Conservation (phyloP, 306 rosid species). For the Rubus idaeus region DNA sequence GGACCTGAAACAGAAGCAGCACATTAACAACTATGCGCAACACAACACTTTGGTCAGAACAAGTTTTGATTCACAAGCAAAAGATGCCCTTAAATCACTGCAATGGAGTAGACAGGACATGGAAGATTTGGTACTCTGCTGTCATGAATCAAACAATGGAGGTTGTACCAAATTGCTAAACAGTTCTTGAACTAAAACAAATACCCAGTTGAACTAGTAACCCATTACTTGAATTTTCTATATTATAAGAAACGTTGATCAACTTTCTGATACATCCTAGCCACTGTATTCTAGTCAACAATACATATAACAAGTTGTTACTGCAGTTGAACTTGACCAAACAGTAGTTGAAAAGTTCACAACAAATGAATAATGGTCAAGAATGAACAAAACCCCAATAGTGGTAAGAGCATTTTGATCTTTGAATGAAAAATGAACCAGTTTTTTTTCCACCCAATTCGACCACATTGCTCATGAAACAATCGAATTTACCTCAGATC, state of each 20-base stretch:
- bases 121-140: neutral
- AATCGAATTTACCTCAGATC: conserved; percentile 23
- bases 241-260: conserved; percentile 2
- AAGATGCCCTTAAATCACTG: conserved; percentile 10
- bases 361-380: conserved; percentile 7
- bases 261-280: neutral
- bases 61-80: conserved; percentile 44
- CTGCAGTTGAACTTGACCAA: conserved; percentile 28
- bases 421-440: conserved; percentile 18
- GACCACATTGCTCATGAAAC: conserved; percentile 27
- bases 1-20: conserved; percentile 23
- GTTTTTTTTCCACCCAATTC: conserved; percentile 7
- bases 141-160: neutral
- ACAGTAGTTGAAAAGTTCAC: conserved; percentile 10
- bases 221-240: neutral
- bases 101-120: conserved; percentile 10
- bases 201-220: neutral
- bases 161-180: neutral
- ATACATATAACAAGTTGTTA: conserved; percentile 16
- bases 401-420: conserved; percentile 38
- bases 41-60: conserved; percentile 4
- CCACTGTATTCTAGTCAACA: conserved; percentile 18
- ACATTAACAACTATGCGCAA: conserved; percentile 29
- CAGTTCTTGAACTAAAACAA: neutral
- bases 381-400: conserved; percentile 30